Evolutionary conservation across 257 asterid genomes (phyloP).

Genomic region (Fraxinus anomala): DNA sequence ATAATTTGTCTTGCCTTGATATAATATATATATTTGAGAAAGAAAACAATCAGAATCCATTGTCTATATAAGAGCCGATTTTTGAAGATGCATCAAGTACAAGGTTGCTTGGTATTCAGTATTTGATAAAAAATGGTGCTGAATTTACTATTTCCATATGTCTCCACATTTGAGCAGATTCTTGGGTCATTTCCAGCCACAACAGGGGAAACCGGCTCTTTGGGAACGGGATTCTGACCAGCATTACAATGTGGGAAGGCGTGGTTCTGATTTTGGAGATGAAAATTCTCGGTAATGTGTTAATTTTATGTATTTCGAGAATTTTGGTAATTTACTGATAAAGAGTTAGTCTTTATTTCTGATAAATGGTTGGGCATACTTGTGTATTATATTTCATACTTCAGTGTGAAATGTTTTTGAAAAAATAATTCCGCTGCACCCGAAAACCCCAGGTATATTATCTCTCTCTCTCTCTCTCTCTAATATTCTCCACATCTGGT

Average conservation of each 20-base stretch:
- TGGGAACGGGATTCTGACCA: constrained; percentile 95
- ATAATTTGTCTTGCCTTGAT: background rate
- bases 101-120: background rate
- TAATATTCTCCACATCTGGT: background rate
- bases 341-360: background rate
- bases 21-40: constrained; percentile 8
- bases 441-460: background rate
- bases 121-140: background rate
- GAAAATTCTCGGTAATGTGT: constrained; percentile 57
- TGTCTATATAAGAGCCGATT: background rate
- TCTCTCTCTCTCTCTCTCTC: background rate
- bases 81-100: background rate
- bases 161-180: constrained; percentile 52
- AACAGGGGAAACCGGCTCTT: constrained; percentile 75
- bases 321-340: constrained; percentile 5
- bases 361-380: background rate
- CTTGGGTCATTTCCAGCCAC: constrained; percentile 95
- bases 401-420: background rate
- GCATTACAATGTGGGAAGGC: constrained; percentile 62
- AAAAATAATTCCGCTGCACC: background rate
- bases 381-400: background rate
- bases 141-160: constrained; percentile 19
- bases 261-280: constrained; percentile 52
- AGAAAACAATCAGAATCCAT: background rate
- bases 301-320: constrained; percentile 1